Evolutionary conservation across 208 protist species (phyloP).

Genomic region (Naegleria fowleri): DNA sequence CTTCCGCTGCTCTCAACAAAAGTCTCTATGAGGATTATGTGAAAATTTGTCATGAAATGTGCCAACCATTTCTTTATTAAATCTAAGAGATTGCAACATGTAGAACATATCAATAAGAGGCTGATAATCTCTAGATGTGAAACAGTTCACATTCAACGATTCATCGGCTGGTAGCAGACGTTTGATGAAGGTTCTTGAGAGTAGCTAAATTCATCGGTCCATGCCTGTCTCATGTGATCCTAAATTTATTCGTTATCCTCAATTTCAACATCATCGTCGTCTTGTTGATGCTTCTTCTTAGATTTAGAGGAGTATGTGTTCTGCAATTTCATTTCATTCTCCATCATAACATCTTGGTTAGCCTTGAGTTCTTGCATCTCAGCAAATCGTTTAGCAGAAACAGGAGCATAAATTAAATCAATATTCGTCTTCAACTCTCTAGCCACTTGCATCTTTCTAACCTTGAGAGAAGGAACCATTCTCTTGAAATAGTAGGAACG

Average conservation of each 20-base stretch:
- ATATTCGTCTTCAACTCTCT: not conserved
- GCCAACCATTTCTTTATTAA: not conserved
- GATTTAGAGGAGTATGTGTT: not conserved
- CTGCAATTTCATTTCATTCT: not conserved
- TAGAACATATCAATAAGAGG: too few relatives aligned
- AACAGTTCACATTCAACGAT: too few relatives aligned
- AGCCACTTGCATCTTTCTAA: not conserved
- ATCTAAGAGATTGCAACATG: too few relatives aligned
- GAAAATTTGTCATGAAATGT: not conserved
- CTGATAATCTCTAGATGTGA: too few relatives aligned
- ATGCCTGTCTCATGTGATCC: not conserved
- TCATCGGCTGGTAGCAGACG: too few relatives aligned
- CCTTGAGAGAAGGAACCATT: constrained; percentile 55
- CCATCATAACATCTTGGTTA: not conserved
- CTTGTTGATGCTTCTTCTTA: not conserved
- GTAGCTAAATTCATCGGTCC: too few relatives aligned
- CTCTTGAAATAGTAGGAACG: constrained; percentile 80
- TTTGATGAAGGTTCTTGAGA: too few relatives aligned
- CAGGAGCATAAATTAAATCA: not conserved
- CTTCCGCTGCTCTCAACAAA: not conserved
- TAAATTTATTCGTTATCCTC: not conserved
- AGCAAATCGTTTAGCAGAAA: not conserved
- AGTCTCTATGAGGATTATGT: not conserved
- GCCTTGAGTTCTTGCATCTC: not conserved
- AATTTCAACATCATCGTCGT: not conserved